These are phyloP conservation scores for Nitzschia inconspicua DNA, from an alignment of 108 stramenopile species.

Conservation along the genomic window DNA sequence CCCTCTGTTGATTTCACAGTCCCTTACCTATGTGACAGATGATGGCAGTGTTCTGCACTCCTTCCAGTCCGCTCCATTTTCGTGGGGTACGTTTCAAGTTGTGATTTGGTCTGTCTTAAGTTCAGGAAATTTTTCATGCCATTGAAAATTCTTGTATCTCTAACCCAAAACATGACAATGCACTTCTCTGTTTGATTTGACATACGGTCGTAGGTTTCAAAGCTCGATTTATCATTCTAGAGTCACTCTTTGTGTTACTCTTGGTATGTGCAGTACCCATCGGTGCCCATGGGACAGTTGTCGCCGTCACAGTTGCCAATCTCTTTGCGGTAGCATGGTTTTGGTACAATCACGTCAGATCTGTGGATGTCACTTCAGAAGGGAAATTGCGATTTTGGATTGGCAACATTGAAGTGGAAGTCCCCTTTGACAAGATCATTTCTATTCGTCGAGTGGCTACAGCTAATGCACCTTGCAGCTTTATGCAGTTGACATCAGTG, in stretches of 20 bases:
- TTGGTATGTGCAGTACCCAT: constrained; percentile 71
- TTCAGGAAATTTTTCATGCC: background rate
- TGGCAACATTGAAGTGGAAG: constrained; percentile 83
- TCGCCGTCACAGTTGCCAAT: constrained; percentile 74
- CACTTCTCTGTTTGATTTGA: background rate
- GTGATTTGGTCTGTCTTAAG: background rate
- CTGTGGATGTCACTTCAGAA: constrained; percentile 79
- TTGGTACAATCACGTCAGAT: constrained; percentile 88
- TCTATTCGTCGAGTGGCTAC: constrained; percentile 46
- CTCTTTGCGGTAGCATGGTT: constrained; percentile 80
- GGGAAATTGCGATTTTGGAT: constrained; percentile 87
- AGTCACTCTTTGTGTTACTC: constrained; percentile 61
- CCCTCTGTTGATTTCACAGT: constrained; percentile 83
- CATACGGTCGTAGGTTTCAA: constrained; percentile 60
- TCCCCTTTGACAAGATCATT: constrained; percentile 83
- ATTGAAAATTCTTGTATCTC: too few relatives aligned
- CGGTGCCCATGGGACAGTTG: constrained; percentile 83
- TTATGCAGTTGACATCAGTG: constrained; percentile 34
- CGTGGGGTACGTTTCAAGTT: constrained; percentile 48
- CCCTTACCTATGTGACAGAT: constrained; percentile 86
- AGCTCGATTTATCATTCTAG: constrained; percentile 64
- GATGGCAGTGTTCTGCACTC: constrained; percentile 76
- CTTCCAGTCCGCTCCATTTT: constrained; percentile 81
- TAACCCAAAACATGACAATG: background rate
- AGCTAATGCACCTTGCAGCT: constrained; percentile 25